These are phyloP conservation scores for Salix udensis DNA, from an alignment of 345 rosid genomes.

Conservation along the genomic window DNA sequence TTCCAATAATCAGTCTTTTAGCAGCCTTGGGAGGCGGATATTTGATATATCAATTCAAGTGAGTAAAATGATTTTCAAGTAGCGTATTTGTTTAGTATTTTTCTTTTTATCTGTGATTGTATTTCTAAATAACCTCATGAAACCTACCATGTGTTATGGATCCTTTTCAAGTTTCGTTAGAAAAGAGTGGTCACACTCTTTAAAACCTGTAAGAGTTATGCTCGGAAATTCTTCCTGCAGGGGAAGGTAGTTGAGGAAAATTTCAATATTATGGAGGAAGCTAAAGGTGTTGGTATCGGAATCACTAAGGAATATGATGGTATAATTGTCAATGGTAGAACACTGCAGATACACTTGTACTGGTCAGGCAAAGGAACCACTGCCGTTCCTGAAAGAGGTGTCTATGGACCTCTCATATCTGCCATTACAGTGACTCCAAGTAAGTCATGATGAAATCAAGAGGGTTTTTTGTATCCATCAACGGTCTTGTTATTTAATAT, in stretches of 20 bases:
- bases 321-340: slow-evolving; percentile 48
- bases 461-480: background rate
- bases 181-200: no score
- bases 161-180: background rate
- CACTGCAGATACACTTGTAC: slow-evolving; percentile 66
- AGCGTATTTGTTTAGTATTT: background rate
- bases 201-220: no score
- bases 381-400: slow-evolving; percentile 57
- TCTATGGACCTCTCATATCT: slow-evolving; percentile 84
- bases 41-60: slow-evolving; percentile 85
- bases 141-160: background rate
- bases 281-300: slow-evolving; percentile 65
- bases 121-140: background rate
- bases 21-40: slow-evolving; percentile 62
- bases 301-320: slow-evolving; percentile 23
- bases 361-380: slow-evolving; percentile 88
- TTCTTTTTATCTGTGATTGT: background rate
- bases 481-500: no score
- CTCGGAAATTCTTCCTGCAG: no score
- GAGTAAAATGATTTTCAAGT: slow-evolving; percentile 13
- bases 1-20: slow-evolving; percentile 40
- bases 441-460: slow-evolving; percentile 29
- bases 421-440: slow-evolving; percentile 73
- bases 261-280: slow-evolving; percentile 61
- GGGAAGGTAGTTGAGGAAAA: slow-evolving; percentile 40